A percentile compares a stretch with the other conserved stretches of the same genome.
phyloP scores from a whole-genome alignment of 1,284 basidiomycete genomes.

The Coniferiporia sulphurascens region DNA sequence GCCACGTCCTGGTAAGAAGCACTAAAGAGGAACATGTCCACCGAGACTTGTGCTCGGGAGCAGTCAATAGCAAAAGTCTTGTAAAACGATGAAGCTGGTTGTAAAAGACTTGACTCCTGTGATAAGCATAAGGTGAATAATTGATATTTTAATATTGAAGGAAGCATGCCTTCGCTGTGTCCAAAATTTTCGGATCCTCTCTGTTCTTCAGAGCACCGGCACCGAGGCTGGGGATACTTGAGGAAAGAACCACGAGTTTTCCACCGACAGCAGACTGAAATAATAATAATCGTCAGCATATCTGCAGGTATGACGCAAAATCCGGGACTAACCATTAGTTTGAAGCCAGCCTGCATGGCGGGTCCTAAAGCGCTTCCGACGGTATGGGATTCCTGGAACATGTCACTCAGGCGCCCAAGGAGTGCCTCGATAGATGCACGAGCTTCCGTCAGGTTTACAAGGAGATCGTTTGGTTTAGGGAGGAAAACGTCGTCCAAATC shows the following conservation, averaged over 20 bases:
- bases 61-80: constrained; percentile 99
- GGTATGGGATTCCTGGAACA: constrained; percentile 93
- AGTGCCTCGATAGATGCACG: constrained; percentile 80
- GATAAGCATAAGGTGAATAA: not conserved
- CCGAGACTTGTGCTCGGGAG: constrained; percentile 93
- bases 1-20: constrained; percentile 94
- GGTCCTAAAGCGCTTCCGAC: constrained; percentile 96
- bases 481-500: constrained; percentile 97
- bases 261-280: constrained; percentile 83
- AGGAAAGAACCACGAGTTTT: constrained; percentile 89
- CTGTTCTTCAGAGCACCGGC: constrained; percentile 92
- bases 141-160: not conserved
- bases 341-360: constrained; percentile 93
- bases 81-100: constrained; percentile 92
- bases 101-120: constrained; percentile 82
- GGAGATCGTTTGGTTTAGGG: constrained; percentile 92
- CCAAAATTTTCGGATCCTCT: constrained; percentile 94
- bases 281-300: constrained; percentile 6
- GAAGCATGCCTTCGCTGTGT: constrained; percentile 77
- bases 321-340: constrained; percentile 68
- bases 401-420: constrained; percentile 82
- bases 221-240: constrained; percentile 85
- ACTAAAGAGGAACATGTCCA: constrained; percentile 99
- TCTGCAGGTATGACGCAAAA: constrained; percentile 1
- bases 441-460: constrained; percentile 90